Percentiles rank a stretch among this genome's conserved stretches.
Conservation (phyloP, 1,284 basidiomycete genomes). For the Ustilago tritici region DNA sequence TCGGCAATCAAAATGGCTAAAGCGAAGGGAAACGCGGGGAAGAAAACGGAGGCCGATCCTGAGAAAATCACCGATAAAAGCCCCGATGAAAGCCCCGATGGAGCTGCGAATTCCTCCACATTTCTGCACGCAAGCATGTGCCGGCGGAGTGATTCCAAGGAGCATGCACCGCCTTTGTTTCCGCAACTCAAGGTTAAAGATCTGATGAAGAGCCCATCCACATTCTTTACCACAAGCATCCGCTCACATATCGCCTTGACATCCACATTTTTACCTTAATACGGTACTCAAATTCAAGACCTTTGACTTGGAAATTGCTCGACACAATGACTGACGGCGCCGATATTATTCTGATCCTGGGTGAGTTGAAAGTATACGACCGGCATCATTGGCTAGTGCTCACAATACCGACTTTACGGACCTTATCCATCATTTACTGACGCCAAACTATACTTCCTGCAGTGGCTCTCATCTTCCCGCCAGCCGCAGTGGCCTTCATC, state of each 20-base stretch:
- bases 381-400: neutral
- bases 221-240: neutral
- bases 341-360: conserved; percentile 54
- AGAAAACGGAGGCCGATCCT: conserved; percentile 1
- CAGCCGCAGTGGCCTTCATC: conserved; percentile 77
- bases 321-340: conserved; percentile 36
- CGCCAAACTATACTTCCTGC: neutral
- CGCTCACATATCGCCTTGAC: neutral
- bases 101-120: conserved; percentile 8
- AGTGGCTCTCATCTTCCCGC: conserved; percentile 77
- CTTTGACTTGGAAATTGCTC: neutral
- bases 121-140: neutral
- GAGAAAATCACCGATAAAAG: neutral
- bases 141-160: neutral
- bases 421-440: no score
- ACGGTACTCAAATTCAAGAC: neutral
- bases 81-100: conserved; percentile 9
- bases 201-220: neutral
- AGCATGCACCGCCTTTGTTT: neutral
- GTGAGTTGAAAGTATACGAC: conserved; percentile 18
- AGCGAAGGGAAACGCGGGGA: conserved; percentile 30
- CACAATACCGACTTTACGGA: neutral
- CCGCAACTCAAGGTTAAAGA: neutral
- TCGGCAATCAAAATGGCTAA: conserved; percentile 18
- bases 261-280: neutral